These are phyloP conservation scores for Lepiota brunneoincarnata DNA, from an alignment of 768 basidiomycete species.

Conservation along the genomic window DNA sequence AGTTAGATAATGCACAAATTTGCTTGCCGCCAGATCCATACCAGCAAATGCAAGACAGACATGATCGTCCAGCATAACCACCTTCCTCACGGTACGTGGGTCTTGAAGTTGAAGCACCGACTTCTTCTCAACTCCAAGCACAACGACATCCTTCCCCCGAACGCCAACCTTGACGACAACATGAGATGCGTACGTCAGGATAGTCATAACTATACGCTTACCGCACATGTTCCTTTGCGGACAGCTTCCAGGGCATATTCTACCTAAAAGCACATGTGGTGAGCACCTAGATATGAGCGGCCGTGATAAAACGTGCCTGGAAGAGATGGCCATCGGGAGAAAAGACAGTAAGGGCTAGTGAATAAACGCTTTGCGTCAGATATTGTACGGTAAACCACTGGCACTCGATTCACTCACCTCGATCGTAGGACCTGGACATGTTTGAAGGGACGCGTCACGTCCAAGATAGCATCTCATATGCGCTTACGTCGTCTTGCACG, in stretches of 20 bases:
- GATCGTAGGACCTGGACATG: slow-evolving; percentile 97
- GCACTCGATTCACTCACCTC: slow-evolving; percentile 54
- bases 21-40: slow-evolving; percentile 32
- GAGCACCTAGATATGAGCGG: slow-evolving; percentile 12
- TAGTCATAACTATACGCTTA: slow-evolving; percentile 30
- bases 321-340: slow-evolving; percentile 99
- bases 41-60: slow-evolving; percentile 97
- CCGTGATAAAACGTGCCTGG: slow-evolving; percentile 56
- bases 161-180: slow-evolving; percentile 78
- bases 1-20: slow-evolving; percentile 3
- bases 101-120: slow-evolving; percentile 96
- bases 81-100: slow-evolving; percentile 95
- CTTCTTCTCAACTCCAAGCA: slow-evolving; percentile 99
- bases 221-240: slow-evolving; percentile 94
- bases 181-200: background rate
- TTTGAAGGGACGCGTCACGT: slow-evolving; percentile 48
- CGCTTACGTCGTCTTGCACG: slow-evolving; percentile 24
- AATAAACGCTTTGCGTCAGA: no score
- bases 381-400: background rate
- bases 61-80: slow-evolving; percentile 98
- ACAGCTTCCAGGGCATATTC: slow-evolving; percentile 99
- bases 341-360: slow-evolving; percentile 90
- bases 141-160: slow-evolving; percentile 90
- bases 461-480: slow-evolving; percentile 18
- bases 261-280: slow-evolving; percentile 53